Evolutionary conservation across 495 filamentous ascomycete species (phyloP).

Genomic region (Tetracladium marchalianum): DNA sequence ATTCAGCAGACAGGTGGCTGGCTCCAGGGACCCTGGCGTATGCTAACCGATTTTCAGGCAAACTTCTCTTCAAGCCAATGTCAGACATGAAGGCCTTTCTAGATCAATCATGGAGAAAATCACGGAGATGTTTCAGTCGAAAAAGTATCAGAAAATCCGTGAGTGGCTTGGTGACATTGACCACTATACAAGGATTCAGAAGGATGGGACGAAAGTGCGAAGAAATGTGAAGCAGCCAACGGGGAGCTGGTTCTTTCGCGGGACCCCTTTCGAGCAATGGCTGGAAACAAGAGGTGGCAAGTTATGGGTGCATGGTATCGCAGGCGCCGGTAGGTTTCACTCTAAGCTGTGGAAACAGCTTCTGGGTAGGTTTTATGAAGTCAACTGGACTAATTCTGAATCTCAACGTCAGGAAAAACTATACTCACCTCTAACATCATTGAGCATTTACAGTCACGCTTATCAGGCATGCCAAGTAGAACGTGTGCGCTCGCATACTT

Average conservation of each 20-base stretch:
- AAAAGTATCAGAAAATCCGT: not conserved
- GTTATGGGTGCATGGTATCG: not conserved
- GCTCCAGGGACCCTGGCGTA: too few species aligned
- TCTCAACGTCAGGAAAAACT: not conserved
- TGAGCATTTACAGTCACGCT: not conserved
- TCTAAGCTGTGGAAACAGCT: too few species aligned
- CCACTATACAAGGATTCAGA: not conserved
- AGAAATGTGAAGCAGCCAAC: not conserved
- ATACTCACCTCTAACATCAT: not conserved
- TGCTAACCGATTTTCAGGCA: too few species aligned
- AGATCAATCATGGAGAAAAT: too few species aligned
- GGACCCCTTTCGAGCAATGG: not conserved
- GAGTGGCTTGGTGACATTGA: not conserved
- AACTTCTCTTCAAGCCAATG: too few species aligned
- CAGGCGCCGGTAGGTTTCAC: not conserved
- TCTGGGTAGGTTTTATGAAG: too few species aligned
- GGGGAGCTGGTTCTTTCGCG: not conserved
- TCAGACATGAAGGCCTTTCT: too few species aligned
- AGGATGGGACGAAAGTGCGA: not conserved
- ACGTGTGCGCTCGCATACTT: not conserved
- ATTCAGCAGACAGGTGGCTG: too few species aligned
- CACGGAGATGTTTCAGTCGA: too few species aligned
- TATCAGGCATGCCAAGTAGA: not conserved
- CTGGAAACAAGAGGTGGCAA: not conserved
- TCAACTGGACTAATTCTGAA: too few species aligned